phyloP scores from a whole-genome alignment of 805 yeast species.

The Wickerhamomyces ciferrii region DNA sequence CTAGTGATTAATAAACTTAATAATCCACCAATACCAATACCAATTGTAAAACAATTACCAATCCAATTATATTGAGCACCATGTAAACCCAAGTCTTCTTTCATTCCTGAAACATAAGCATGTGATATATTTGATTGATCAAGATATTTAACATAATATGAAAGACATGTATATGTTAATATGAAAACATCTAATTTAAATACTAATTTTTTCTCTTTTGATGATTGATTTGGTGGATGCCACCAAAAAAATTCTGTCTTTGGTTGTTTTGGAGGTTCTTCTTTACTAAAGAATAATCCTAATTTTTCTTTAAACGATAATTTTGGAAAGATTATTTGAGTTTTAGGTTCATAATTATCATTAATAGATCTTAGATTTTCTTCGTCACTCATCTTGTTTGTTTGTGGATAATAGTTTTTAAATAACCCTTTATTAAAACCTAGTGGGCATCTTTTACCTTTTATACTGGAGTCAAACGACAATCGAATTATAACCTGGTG shows the following conservation, averaged over 20 bases:
- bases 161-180: constrained; percentile 31
- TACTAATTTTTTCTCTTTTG: constrained; percentile 24
- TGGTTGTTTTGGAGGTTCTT: not conserved
- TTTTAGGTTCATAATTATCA: not conserved
- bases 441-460: too few relatives aligned
- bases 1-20: constrained; percentile 59
- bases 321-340: not conserved
- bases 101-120: constrained; percentile 63
- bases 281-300: not conserved
- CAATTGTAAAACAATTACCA: constrained; percentile 53
- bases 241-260: not conserved
- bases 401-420: too few relatives aligned
- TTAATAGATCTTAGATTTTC: not conserved
- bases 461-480: too few relatives aligned
- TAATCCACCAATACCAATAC: constrained; percentile 54
- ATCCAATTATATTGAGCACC: constrained; percentile 63
- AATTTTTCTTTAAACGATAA: not conserved
- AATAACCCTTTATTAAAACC: too few relatives aligned
- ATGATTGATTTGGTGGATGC: not conserved
- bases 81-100: constrained; percentile 47
- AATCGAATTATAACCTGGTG: too few relatives aligned
- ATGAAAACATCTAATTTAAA: constrained; percentile 36
- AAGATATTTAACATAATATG: constrained; percentile 25
- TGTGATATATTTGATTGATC: constrained; percentile 41
- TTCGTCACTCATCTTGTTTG: not conserved